Percentiles rank a stretch among this genome's conserved stretches.
phyloP scores from a whole-genome alignment of 2,329 filamentous ascomycete genomes.

The Celoporthe dispersa region DNA sequence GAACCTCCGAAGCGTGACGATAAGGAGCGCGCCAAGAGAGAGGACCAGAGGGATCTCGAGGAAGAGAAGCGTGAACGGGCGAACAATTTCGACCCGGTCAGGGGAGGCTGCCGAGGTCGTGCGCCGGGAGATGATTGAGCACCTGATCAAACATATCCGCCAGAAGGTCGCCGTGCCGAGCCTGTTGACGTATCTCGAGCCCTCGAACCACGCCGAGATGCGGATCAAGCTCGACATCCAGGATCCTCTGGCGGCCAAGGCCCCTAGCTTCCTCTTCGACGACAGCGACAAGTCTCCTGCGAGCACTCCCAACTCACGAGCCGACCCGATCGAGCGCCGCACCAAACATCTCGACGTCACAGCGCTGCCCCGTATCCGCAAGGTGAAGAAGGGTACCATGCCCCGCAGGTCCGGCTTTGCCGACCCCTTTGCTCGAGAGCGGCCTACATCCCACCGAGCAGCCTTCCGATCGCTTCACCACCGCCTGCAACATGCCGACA shows the following conservation, averaged over 20 bases:
- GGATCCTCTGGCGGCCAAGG: conserved; percentile 65
- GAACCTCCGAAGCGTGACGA: conserved; percentile 65
- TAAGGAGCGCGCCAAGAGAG: conserved; percentile 65
- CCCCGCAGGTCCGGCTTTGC: conserved; percentile 67
- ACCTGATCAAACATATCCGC: conserved; percentile 86
- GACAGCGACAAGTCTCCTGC: conserved; percentile 65
- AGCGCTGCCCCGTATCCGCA: conserved; percentile 75
- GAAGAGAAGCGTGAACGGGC: conserved; percentile 89
- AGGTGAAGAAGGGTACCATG: conserved; percentile 62
- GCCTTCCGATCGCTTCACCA: conserved; percentile 83
- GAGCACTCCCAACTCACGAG: conserved; percentile 68
- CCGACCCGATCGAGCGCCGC: conserved; percentile 64
- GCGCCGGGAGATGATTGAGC: conserved; percentile 80
- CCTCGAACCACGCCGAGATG: conserved; percentile 78
- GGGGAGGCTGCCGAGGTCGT: conserved; percentile 81
- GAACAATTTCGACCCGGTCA: conserved; percentile 86
- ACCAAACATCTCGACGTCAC: conserved; percentile 63
- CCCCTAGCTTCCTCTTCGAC: conserved; percentile 56
- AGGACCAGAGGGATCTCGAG: conserved; percentile 82
- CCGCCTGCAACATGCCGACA: conserved; percentile 69
- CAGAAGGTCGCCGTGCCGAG: conserved; percentile 82
- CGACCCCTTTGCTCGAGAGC: conserved; percentile 69
- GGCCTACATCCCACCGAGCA: conserved; percentile 59
- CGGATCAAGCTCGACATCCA: conserved; percentile 78
- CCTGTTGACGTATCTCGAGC: conserved; percentile 81